phyloP scores from a whole-genome alignment of 1,284 basidiomycete species.

The Cutaneotrichosporon mucoides region DNA sequence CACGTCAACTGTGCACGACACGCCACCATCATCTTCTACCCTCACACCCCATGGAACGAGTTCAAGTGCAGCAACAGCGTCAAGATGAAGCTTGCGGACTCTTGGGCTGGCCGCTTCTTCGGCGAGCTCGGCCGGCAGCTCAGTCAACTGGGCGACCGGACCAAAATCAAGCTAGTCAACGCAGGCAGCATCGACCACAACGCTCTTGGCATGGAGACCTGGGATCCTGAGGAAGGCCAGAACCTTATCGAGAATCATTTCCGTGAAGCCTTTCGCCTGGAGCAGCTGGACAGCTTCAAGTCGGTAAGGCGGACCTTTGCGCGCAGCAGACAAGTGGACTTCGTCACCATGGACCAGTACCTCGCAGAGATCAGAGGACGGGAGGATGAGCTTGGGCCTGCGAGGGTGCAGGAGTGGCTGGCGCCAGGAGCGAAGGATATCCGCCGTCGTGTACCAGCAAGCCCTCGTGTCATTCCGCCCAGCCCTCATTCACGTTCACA shows the following conservation, averaged over 20 bases:
- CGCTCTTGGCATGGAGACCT: not conserved
- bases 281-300: not conserved
- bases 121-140: constrained; percentile 5
- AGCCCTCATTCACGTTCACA: too few species aligned
- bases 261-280: not conserved
- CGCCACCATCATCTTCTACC: constrained; percentile 5
- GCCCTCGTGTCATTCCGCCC: not conserved
- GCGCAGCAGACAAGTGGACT: not conserved
- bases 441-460: not conserved
- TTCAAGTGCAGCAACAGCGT: not conserved
- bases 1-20: not conserved
- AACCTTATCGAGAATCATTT: not conserved
- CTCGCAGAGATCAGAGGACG: not conserved
- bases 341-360: constrained; percentile 1
- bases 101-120: constrained; percentile 8
- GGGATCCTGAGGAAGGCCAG: not conserved
- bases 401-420: not conserved
- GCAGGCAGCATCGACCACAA: not conserved
- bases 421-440: too few species aligned
- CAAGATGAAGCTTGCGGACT: not conserved
- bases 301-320: not conserved
- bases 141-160: not conserved
- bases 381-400: not conserved
- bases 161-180: constrained; percentile 4
- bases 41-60: not conserved